A percentile compares a stretch with the other conserved stretches of the same genome.
Evolutionary conservation across 371 early-diverging fungal species (phyloP).

Genomic region (Zopfochytrium polystomum): DNA sequence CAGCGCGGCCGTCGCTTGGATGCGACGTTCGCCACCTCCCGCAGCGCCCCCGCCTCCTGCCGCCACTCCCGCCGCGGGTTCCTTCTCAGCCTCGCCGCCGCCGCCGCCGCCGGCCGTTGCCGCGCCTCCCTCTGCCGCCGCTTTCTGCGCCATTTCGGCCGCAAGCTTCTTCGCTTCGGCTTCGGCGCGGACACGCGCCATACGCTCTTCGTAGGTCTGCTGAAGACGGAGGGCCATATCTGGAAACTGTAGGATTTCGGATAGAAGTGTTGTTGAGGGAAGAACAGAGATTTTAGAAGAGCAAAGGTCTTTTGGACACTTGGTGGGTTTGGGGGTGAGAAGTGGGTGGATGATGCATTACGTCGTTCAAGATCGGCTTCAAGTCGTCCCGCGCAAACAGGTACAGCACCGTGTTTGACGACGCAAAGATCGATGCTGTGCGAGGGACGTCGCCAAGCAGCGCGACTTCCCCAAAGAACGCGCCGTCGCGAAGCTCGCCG

Average conservation of each 20-base stretch:
- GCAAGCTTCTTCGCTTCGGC: constrained; percentile 31
- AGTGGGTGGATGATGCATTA: not conserved
- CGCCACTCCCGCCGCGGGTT: no score
- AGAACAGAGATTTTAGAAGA: not conserved
- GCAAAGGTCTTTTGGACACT: no score
- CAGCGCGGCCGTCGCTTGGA: no score
- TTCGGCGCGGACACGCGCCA: constrained; percentile 33
- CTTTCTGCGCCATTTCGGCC: no score
- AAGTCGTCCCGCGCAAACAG: constrained; percentile 33
- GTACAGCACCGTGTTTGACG: constrained; percentile 29
- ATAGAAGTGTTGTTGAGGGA: not conserved
- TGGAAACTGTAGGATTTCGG: constrained; percentile 5
- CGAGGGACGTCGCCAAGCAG: constrained; percentile 36
- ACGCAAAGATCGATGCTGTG: constrained; percentile 36
- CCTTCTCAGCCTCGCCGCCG: no score
- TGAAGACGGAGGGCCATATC: constrained; percentile 36
- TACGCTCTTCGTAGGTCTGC: constrained; percentile 36
- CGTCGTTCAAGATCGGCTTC: constrained; percentile 32
- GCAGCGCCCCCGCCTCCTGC: no score
- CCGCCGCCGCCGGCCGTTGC: no score
- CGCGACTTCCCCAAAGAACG: constrained; percentile 43
- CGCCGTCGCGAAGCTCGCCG: constrained; percentile 26
- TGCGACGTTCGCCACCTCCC: no score
- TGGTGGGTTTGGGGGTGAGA: no score
- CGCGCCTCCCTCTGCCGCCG: no score